Conservation (phyloP, 768 basidiomycete species). For the Hebeloma cylindrosporum region DNA sequence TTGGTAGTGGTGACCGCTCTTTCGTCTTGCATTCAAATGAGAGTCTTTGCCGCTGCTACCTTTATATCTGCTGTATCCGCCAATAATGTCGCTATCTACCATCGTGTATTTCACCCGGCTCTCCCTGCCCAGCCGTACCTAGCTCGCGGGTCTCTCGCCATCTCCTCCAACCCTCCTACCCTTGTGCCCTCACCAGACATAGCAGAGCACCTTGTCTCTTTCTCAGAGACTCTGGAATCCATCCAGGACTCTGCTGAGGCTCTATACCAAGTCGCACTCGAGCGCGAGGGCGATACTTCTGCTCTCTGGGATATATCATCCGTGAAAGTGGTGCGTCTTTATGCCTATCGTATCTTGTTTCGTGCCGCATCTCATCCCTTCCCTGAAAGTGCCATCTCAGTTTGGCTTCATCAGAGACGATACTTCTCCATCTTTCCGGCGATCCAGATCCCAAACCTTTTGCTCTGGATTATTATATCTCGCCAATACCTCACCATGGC, state of each 20-base stretch:
- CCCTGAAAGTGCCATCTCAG: constrained; percentile 63
- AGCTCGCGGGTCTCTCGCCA: constrained; percentile 41
- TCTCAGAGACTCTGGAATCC: constrained; percentile 38
- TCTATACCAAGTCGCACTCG: constrained; percentile 74
- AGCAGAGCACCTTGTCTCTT: constrained; percentile 45
- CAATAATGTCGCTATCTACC: constrained; percentile 37
- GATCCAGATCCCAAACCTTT: constrained; percentile 47
- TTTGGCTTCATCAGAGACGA: constrained; percentile 50
- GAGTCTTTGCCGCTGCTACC: constrained; percentile 14
- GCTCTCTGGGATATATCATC: constrained; percentile 57
- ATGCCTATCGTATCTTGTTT: constrained; percentile 10
- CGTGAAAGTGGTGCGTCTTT: constrained; percentile 54
- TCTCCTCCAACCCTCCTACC: constrained; percentile 34
- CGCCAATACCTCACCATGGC: constrained; percentile 67
- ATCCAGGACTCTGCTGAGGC: constrained; percentile 39
- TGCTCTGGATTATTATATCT: constrained; percentile 71
- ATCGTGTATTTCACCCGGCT: constrained; percentile 54
- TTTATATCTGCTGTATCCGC: constrained; percentile 24
- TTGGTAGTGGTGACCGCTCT: constrained; percentile 11
- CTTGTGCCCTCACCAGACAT: constrained; percentile 44
- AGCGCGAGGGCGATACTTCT: constrained; percentile 40
- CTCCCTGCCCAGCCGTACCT: constrained; percentile 38
- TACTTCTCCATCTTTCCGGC: constrained; percentile 55
- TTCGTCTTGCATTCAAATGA: constrained; percentile 17
- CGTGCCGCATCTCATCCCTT: constrained; percentile 6